A percentile compares a stretch with the other conserved stretches of the same genome.
Conservation (phyloP, 2,329 filamentous ascomycete genomes). For the Hysterium pulicare region DNA sequence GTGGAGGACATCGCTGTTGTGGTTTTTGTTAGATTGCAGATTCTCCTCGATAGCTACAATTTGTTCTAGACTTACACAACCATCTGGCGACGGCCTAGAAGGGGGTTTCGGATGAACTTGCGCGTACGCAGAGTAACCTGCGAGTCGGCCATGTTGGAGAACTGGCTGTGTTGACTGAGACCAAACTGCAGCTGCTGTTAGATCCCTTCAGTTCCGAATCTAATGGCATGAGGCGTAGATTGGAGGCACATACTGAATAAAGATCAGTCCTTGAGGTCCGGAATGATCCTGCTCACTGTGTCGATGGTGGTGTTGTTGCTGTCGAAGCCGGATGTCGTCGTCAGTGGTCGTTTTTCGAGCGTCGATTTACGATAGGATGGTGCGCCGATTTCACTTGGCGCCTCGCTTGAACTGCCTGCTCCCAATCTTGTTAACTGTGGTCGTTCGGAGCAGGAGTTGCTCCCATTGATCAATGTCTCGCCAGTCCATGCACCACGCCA, state of each 20-base stretch:
- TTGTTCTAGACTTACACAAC: conserved; percentile 69
- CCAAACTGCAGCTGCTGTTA: conserved; percentile 7
- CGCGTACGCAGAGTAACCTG: conserved; percentile 72
- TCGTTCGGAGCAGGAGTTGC: background rate
- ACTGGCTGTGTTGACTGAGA: conserved; percentile 27
- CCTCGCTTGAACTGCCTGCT: too few relatives aligned
- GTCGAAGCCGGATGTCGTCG: conserved; percentile 31
- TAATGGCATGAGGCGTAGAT: conserved; percentile 3
- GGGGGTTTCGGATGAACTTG: conserved; percentile 99
- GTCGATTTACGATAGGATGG: too few relatives aligned
- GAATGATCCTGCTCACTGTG: conserved; percentile 29
- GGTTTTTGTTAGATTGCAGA: conserved; percentile 24
- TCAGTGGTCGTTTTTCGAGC: conserved; percentile 17
- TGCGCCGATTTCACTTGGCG: too few relatives aligned
- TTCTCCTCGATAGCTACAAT: conserved; percentile 13
- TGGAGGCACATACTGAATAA: conserved; percentile 28
- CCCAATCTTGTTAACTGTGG: background rate
- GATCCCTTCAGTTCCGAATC: too few relatives aligned
- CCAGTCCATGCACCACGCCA: too few relatives aligned
- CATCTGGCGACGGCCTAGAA: conserved; percentile 99
- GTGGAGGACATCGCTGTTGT: conserved; percentile 93
- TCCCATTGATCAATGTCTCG: too few relatives aligned
- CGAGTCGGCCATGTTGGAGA: conserved; percentile 75
- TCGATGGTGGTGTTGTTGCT: conserved; percentile 26
- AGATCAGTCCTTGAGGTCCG: conserved; percentile 12